Percentiles rank a stretch among this genome's conserved stretches.
These are phyloP conservation scores for Amanita subjunquillea DNA, from an alignment of 768 basidiomycete genomes.

Conservation along the genomic window DNA sequence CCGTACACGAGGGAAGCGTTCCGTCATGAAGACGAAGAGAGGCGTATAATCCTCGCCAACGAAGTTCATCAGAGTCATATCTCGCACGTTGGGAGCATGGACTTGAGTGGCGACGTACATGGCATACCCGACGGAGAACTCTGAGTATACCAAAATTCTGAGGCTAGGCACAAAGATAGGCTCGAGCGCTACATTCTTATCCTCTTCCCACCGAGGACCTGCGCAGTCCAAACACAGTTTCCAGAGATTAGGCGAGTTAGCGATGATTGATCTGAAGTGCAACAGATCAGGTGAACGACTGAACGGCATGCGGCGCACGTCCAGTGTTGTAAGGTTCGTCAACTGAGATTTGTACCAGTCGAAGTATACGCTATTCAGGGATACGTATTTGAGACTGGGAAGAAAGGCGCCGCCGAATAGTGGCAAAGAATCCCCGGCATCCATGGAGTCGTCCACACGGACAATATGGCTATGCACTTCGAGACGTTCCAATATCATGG, in stretches of 20 bases:
- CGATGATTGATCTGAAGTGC: conserved; percentile 45
- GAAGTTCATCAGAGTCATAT: conserved; percentile 48
- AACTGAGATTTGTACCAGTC: conserved; percentile 44
- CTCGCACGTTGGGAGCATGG: conserved; percentile 44
- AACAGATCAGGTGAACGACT: conserved; percentile 36
- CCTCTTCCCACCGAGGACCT: conserved; percentile 32
- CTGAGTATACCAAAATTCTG: conserved; percentile 44
- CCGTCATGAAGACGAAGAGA: conserved; percentile 35
- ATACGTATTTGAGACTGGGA: conserved; percentile 36
- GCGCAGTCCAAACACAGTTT: conserved; percentile 56
- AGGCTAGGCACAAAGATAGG: conserved; percentile 42
- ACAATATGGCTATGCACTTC: conserved; percentile 52
- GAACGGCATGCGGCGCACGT: conserved; percentile 51
- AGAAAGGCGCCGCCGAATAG: conserved; percentile 43
- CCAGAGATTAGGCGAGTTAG: conserved; percentile 33
- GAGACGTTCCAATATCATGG: conserved; percentile 45
- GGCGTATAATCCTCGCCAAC: conserved; percentile 38
- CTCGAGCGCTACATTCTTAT: conserved; percentile 10
- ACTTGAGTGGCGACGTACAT: conserved; percentile 37
- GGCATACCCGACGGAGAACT: conserved; percentile 39
- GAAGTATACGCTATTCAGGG: conserved; percentile 49
- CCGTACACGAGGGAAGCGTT: conserved; percentile 39
- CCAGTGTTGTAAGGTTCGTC: conserved; percentile 49
- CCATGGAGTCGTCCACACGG: conserved; percentile 34
- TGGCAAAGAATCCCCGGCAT: conserved; percentile 24